phyloP scores from a whole-genome alignment of 2,329 filamentous ascomycete species.

The Trichoderma afroharzianum region DNA sequence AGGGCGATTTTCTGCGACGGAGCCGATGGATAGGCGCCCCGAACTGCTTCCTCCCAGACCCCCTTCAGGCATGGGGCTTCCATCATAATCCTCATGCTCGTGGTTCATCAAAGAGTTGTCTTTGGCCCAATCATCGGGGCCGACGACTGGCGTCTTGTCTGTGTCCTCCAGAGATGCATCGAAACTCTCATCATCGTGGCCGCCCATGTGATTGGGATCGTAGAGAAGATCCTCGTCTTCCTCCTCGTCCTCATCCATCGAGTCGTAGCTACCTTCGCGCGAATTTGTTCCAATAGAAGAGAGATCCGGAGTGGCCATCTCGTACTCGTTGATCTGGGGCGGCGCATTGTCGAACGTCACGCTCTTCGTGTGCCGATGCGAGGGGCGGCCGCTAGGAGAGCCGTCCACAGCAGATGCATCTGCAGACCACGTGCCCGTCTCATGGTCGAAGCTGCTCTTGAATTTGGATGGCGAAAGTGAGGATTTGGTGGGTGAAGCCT shows the following conservation, averaged over 20 bases:
- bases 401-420: conserved; percentile 57
- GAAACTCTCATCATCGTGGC: conserved; percentile 81
- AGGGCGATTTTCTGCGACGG: conserved; percentile 77
- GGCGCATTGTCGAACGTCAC: conserved; percentile 95
- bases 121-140: conserved; percentile 93
- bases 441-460: conserved; percentile 66
- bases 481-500: conserved; percentile 81
- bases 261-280: conserved; percentile 89
- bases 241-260: conserved; percentile 71
- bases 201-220: conserved; percentile 50
- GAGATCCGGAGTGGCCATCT: conserved; percentile 95
- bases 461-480: conserved; percentile 69
- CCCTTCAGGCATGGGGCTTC: conserved; percentile 62
- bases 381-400: conserved; percentile 60
- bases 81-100: conserved; percentile 51
- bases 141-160: conserved; percentile 95
- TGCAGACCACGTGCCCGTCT: conserved; percentile 65
- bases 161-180: conserved; percentile 93
- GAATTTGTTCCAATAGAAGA: conserved; percentile 88
- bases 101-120: conserved; percentile 48
- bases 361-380: conserved; percentile 88
- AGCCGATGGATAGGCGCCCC: conserved; percentile 55
- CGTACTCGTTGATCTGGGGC: conserved; percentile 94
- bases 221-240: conserved; percentile 58
- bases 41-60: conserved; percentile 40